phyloP scores from a whole-genome alignment of 768 basidiomycete genomes.

The Boletus speciosus region DNA sequence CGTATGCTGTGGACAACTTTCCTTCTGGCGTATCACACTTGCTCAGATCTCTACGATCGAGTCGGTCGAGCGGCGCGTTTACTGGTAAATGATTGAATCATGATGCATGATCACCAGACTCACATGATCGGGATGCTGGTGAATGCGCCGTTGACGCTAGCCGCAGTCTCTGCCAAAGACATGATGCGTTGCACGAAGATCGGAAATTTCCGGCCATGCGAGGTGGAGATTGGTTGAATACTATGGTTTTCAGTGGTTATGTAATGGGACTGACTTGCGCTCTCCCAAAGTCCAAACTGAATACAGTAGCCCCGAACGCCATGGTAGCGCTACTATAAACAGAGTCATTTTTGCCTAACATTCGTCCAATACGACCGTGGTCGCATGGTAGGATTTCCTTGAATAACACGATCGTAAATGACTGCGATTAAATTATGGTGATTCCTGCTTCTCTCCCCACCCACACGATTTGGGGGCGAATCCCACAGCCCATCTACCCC shows the following conservation, averaged over 20 bases:
- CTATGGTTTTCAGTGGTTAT: too few relatives aligned
- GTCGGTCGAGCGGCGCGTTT: background rate
- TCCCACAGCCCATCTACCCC: background rate
- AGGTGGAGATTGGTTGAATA: too few relatives aligned
- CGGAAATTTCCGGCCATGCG: too few relatives aligned
- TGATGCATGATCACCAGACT: slow-evolving; percentile 1
- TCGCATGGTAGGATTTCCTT: background rate
- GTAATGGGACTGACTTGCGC: too few relatives aligned
- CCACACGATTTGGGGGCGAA: background rate
- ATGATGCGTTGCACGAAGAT: slow-evolving; percentile 5
- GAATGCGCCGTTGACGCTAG: slow-evolving; percentile 18
- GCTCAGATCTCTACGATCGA: slow-evolving; percentile 17
- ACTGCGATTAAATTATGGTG: background rate
- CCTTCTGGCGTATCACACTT: slow-evolving; percentile 23
- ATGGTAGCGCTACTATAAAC: too few relatives aligned
- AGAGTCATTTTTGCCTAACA: too few relatives aligned
- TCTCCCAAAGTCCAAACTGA: too few relatives aligned
- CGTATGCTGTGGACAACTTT: slow-evolving; percentile 46
- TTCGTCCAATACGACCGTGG: background rate
- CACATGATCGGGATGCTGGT: slow-evolving; percentile 27
- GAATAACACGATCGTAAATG: too few relatives aligned
- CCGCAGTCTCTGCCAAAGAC: slow-evolving; percentile 22
- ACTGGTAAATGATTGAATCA: too few relatives aligned
- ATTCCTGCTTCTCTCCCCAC: background rate
- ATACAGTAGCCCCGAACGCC: too few relatives aligned